phyloP scores from a whole-genome alignment of 2,329 filamentous ascomycete species.

The Pseudogymnoascus sp. region DNA sequence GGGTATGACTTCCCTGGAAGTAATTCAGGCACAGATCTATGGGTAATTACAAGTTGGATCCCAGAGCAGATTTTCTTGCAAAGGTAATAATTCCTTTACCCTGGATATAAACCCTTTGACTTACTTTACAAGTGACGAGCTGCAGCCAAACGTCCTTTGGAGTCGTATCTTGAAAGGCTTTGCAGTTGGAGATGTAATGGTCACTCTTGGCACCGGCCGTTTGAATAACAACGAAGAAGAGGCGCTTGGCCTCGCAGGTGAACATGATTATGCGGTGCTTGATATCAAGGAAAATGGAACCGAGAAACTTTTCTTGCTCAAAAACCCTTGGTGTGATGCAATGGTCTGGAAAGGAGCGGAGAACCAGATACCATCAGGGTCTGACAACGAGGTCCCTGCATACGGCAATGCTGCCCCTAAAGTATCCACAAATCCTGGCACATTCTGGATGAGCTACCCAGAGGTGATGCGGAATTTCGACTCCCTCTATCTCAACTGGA shows the following conservation, averaged over 20 bases:
- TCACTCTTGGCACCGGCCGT: constrained; percentile 84
- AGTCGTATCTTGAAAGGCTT: constrained; percentile 65
- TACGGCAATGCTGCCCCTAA: constrained; percentile 13
- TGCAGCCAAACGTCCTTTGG: constrained; percentile 72
- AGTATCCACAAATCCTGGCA: constrained; percentile 48
- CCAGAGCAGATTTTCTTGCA: constrained; percentile 92
- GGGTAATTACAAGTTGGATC: constrained; percentile 91
- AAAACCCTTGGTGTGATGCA: constrained; percentile 92
- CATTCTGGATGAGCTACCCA: constrained; percentile 88
- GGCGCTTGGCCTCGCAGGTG: constrained; percentile 71
- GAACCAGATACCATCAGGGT: constrained; percentile 18
- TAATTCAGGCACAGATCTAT: constrained; percentile 91
- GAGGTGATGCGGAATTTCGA: constrained; percentile 88
- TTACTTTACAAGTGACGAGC: constrained; percentile 52
- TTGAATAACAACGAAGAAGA: constrained; percentile 70
- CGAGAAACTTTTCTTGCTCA: constrained; percentile 66
- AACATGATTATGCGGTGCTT: constrained; percentile 91
- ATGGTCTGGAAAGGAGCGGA: constrained; percentile 56
- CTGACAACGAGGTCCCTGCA: constrained; percentile 15
- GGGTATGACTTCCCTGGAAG: constrained; percentile 97
- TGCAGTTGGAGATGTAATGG: constrained; percentile 67
- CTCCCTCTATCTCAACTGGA: constrained; percentile 96
- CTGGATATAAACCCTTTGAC: constrained; percentile 7
- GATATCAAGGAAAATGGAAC: constrained; percentile 60
- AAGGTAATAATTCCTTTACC: constrained; percentile 36